phyloP scores from a whole-genome alignment of 768 basidiomycete species.

The Suillus americanus region DNA sequence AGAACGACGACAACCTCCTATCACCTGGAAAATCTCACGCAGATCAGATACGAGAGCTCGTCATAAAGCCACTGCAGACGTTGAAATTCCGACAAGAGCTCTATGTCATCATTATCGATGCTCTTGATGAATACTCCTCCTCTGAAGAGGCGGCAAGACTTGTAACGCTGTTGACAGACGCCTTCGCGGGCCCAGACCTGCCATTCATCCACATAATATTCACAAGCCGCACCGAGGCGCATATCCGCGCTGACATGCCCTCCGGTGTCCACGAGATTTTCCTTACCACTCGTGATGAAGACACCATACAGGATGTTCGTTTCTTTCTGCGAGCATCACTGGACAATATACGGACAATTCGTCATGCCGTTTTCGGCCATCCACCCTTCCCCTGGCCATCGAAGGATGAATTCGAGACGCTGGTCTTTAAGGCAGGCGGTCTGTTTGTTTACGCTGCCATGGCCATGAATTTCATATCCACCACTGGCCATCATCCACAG shows the following conservation, averaged over 20 bases:
- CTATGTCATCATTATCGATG: constrained; percentile 5
- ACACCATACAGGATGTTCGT: constrained; percentile 14
- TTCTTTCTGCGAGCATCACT: constrained; percentile 15
- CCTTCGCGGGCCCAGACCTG: constrained; percentile 8
- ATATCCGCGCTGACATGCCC: neutral
- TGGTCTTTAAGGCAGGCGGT: constrained; percentile 13
- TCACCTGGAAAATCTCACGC: constrained; percentile 1
- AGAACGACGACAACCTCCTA: constrained; percentile 10
- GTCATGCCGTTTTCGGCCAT: constrained; percentile 1
- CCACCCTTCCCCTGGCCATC: constrained; percentile 17
- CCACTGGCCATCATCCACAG: neutral
- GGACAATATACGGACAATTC: constrained; percentile 7
- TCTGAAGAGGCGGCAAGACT: constrained; percentile 11
- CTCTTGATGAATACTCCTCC: constrained; percentile 13
- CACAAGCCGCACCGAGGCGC: neutral
- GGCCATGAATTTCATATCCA: constrained; percentile 15
- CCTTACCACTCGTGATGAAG: constrained; percentile 11
- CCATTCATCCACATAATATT: neutral
- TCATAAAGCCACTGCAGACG: constrained; percentile 14
- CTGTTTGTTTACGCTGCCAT: constrained; percentile 20
- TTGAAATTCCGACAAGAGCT: constrained; percentile 5
- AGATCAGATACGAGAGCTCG: constrained; percentile 15
- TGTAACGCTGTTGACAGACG: neutral
- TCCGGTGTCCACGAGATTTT: constrained; percentile 2
- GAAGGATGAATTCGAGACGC: constrained; percentile 12